Evolutionary conservation across 2,329 filamentous ascomycete genomes (phyloP), one percentile per base, ranked within the genome.

Genomic region (Rutstroemia sp.): DNA sequence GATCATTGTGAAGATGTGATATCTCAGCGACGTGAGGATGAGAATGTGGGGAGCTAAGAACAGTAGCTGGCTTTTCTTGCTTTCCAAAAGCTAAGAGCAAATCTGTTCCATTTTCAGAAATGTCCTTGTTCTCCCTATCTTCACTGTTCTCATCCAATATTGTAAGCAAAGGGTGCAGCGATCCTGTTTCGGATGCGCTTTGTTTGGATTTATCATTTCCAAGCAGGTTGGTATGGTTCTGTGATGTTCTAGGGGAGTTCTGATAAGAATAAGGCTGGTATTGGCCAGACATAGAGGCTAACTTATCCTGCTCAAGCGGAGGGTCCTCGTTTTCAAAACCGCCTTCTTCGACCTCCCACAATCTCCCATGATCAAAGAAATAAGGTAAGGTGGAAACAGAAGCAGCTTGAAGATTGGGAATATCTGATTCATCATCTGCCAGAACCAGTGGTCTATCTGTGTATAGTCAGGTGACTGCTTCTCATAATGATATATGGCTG

Each of bases 11-110:
- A 49, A 39, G 25, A 4, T 49, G 27, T 39, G 27, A 49, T 39
- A 19, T 30, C 27, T 49, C 25, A 17, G 30, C 16, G 19, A 39
- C 19, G 27, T 39, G 27, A 49, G 45, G 45, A 47, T 21, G 27
- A 49, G 47, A 49, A 49, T 49, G n/a, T 36, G 27, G 21, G 47
- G 27, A 49, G 34, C 47, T 9, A 49, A 39, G 47, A 49, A 39
- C 6, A 39, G 47, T 49, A 49, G 47, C 27, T 30, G 47, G 39
- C 47, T 49, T 21, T 39, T 38, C n/a, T 49, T 49, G 25, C 34
- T 36, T 21, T 38, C 16, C 47, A 39, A 49, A 49, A 49, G 47
- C 47, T 39, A 38, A 39, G 16, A 36, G 27, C 34, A 49, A 36
- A 23, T 38, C 27, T 39, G 27, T 38, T 49, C 14, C 47, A 49